Conservation (phyloP, 2,329 filamentous ascomycete genomes). For the Calcarisporium arbuscula region DNA sequence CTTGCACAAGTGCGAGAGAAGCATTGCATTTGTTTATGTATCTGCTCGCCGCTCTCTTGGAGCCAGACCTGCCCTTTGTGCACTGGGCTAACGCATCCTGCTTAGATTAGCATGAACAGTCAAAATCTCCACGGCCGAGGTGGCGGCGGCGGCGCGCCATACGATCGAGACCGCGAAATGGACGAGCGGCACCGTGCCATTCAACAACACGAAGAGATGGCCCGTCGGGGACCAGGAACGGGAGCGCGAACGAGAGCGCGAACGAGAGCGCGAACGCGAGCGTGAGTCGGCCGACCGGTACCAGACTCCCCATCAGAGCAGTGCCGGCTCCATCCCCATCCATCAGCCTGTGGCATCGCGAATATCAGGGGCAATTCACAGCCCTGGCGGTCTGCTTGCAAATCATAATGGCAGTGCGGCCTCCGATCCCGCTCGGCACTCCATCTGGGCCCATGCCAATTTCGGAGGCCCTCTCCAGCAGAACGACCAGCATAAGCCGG, state of each 20-base stretch:
- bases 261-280: slow-evolving; percentile 46
- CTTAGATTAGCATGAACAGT: slow-evolving; percentile 37
- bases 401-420: slow-evolving; percentile 59
- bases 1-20: no score
- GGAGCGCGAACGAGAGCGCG: slow-evolving; percentile 60
- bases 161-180: slow-evolving; percentile 43
- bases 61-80: no score
- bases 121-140: slow-evolving; percentile 35
- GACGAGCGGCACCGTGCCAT: slow-evolving; percentile 41
- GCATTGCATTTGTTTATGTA: no score
- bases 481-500: slow-evolving; percentile 43
- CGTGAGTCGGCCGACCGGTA: slow-evolving; percentile 62
- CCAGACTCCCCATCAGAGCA: slow-evolving; percentile 73
- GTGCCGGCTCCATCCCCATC: slow-evolving; percentile 79
- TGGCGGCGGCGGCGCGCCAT: slow-evolving; percentile 31
- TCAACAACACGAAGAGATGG: slow-evolving; percentile 42
- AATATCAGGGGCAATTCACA: slow-evolving; percentile 76
- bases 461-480: slow-evolving; percentile 54
- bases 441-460: slow-evolving; percentile 41
- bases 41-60: no score
- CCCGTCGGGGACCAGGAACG: slow-evolving; percentile 40
- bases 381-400: slow-evolving; percentile 79
- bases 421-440: slow-evolving; percentile 44
- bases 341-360: slow-evolving; percentile 90
- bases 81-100: slow-evolving; percentile 4